Evolutionary conservation across 2,329 filamentous ascomycete species (phyloP).

Genomic region (Trichophyton verrucosum): DNA sequence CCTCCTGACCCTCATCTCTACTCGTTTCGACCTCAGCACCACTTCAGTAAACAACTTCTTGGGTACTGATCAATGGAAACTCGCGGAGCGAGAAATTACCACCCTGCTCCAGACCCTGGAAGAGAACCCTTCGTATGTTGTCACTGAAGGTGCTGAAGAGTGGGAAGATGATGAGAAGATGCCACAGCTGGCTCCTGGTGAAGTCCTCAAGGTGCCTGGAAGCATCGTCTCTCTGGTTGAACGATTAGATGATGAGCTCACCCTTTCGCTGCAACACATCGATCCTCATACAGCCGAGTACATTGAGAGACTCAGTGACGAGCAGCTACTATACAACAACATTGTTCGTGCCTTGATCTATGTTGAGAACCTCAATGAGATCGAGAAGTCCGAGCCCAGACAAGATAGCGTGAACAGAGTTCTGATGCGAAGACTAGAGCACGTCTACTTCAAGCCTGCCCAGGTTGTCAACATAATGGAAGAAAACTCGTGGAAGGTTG

Average conservation of each 20-base stretch:
- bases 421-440: constrained; percentile 86
- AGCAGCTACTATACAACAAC: constrained; percentile 79
- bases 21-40: constrained; percentile 82
- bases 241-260: constrained; percentile 92
- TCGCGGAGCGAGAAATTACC: constrained; percentile 75
- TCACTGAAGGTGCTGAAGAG: constrained; percentile 86
- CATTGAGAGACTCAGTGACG: constrained; percentile 86
- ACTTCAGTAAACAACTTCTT: constrained; percentile 64
- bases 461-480: constrained; percentile 89
- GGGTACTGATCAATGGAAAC: constrained; percentile 94
- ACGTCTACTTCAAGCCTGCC: constrained; percentile 97
- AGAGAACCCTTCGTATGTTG: constrained; percentile 64
- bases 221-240: constrained; percentile 91
- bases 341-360: constrained; percentile 83
- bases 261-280: constrained; percentile 90
- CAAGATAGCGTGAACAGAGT: constrained; percentile 88
- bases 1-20: constrained; percentile 79
- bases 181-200: constrained; percentile 57
- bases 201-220: constrained; percentile 83
- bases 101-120: constrained; percentile 69
- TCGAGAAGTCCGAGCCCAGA: constrained; percentile 51
- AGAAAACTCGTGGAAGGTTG: constrained; percentile 80
- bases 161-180: constrained; percentile 98
- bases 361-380: constrained; percentile 64
- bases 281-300: constrained; percentile 98